These are phyloP conservation scores for Cercospora zeina DNA, from an alignment of 2,329 filamentous ascomycete species.

Conservation along the genomic window DNA sequence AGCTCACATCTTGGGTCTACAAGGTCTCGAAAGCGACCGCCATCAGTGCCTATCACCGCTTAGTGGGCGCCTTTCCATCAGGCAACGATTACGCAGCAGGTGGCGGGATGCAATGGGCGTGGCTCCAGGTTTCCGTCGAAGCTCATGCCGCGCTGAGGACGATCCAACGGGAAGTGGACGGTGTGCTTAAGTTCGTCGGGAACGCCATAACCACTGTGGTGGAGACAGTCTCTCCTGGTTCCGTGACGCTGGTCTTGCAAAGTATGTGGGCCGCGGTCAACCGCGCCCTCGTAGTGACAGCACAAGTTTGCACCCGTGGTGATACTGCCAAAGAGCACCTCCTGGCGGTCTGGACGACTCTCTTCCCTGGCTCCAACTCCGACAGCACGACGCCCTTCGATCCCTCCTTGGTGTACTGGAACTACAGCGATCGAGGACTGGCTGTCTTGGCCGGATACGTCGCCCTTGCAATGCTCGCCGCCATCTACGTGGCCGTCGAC, in stretches of 20 bases:
- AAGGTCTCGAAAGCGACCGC: slow-evolving; percentile 30
- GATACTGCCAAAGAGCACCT: slow-evolving; percentile 25
- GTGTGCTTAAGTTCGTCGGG: slow-evolving; percentile 31
- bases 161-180: slow-evolving; percentile 32
- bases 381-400: slow-evolving; percentile 38
- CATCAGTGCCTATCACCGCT: slow-evolving; percentile 26
- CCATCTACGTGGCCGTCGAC: slow-evolving; percentile 75
- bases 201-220: slow-evolving; percentile 30
- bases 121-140: slow-evolving; percentile 33
- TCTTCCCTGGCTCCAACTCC: slow-evolving; percentile 29
- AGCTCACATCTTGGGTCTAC: slow-evolving; percentile 22
- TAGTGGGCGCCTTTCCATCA: slow-evolving; percentile 29
- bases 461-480: slow-evolving; percentile 71
- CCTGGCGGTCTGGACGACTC: slow-evolving; percentile 26
- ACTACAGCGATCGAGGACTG: slow-evolving; percentile 58
- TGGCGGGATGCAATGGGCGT: slow-evolving; percentile 33
- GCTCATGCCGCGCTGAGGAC: slow-evolving; percentile 35
- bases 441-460: slow-evolving; percentile 81
- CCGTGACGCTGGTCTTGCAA: slow-evolving; percentile 24
- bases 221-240: slow-evolving; percentile 34
- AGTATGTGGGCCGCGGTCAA: slow-evolving; percentile 15
- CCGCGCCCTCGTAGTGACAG: slow-evolving; percentile 23
- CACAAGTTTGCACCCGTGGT: slow-evolving; percentile 19
- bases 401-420: slow-evolving; percentile 47
- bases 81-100: slow-evolving; percentile 18